Evolutionary conservation across 148 eudicot genomes (phyloP), one percentile per base, ranked within the genome.

Genomic region (Heliamphora exappendiculata): DNA sequence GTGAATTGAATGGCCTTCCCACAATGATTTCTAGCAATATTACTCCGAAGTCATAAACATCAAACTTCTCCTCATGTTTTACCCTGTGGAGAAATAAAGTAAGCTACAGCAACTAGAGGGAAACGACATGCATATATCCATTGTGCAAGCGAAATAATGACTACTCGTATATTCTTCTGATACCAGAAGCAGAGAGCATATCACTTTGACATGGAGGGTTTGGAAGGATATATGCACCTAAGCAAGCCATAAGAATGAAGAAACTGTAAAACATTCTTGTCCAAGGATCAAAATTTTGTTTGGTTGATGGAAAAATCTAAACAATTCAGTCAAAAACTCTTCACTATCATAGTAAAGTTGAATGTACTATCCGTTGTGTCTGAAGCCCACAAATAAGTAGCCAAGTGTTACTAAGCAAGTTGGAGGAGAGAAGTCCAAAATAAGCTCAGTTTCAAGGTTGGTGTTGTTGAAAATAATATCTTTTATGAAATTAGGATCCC

Each of bases 1-100:
- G 82, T 37, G 93, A 81, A 74, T 77, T 85, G 49, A 89, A 73
- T 34, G 83, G 90, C 71, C 78, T 81, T 59, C 97, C 98, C 41
- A 83, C 54, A 44, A 95, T 91, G 31, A 89, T 74, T 70, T 95
- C 97, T 2, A 92, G 87, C 68, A 92, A 73, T 82, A 95, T 86
- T 12, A 88, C 92, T 71, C 98, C 98, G 65, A 92, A 91, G 76
- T 90, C 93, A 60, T 90, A 87, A 10, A 95, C 76, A 75, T 92
- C 97, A 54, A 55, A 69, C 84, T 88, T 90, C 37, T 94, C 98
- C 53, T 88, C 89, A 62, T 89, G 78, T 60, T 84, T 81, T 55
- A 76, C 78, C 82, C 97, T 91, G 84, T 62, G 31, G 58, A 81
- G 19, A 58, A 73, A 17, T 39, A 44, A 71, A 24, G 37, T 17